Evolutionary conservation across 176 grass and related monocot genomes (phyloP).

Genomic region (Pharus latifolius): DNA sequence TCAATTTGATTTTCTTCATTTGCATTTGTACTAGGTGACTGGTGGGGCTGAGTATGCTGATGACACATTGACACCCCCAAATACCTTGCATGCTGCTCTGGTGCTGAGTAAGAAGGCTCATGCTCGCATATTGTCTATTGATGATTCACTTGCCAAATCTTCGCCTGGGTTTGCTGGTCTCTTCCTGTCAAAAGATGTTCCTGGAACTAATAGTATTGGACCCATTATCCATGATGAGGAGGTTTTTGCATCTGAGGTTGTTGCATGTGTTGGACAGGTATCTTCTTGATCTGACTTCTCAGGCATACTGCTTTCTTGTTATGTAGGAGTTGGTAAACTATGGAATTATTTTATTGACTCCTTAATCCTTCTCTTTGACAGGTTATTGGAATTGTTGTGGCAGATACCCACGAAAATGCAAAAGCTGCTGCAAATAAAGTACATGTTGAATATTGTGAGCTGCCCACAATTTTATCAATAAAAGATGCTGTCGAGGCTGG

Average conservation of each 20-base stretch:
- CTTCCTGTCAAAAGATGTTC: slow-evolving; percentile 72
- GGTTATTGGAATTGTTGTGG: slow-evolving; percentile 89
- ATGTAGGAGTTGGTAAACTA: neutral
- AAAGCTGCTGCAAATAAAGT: slow-evolving; percentile 79
- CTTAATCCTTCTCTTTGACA: slow-evolving; percentile 32
- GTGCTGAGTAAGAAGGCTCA: slow-evolving; percentile 88
- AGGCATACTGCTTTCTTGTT: slow-evolving; percentile 12
- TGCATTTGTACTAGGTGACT: slow-evolving; percentile 65
- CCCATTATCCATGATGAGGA: slow-evolving; percentile 70
- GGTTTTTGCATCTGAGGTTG: slow-evolving; percentile 75
- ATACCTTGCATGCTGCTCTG: slow-evolving; percentile 82
- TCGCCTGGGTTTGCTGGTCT: slow-evolving; percentile 75
- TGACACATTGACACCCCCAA: slow-evolving; percentile 54
- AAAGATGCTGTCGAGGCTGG: slow-evolving; percentile 54
- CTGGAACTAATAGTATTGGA: slow-evolving; percentile 64
- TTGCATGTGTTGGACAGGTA: slow-evolving; percentile 99
- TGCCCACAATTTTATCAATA: slow-evolving; percentile 84
- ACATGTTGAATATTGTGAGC: slow-evolving; percentile 62
- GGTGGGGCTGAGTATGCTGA: slow-evolving; percentile 90
- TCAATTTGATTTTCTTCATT: slow-evolving; percentile 15
- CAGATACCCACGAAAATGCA: slow-evolving; percentile 95
- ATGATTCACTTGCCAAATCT: slow-evolving; percentile 71
- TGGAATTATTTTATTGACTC: neutral
- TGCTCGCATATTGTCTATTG: slow-evolving; percentile 70
- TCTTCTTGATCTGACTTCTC: slow-evolving; percentile 12